These are phyloP conservation scores for Kurtzmaniella fragi DNA, from an alignment of 805 yeast genomes.

Conservation along the genomic window DNA sequence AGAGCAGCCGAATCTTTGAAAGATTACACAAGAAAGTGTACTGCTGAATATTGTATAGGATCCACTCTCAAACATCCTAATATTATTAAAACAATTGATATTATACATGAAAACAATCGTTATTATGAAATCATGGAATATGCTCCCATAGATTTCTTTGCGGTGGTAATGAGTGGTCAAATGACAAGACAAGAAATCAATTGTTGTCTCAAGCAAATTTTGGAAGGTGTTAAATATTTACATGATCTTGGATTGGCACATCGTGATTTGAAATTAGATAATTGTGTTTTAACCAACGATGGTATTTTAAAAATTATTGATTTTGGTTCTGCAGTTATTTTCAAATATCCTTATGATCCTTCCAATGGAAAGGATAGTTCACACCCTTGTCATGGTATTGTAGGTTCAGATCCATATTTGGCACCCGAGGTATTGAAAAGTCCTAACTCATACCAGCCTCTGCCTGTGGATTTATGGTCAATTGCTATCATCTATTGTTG, in stretches of 20 bases:
- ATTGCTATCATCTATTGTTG: conserved; percentile 81
- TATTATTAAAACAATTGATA: conserved; percentile 74
- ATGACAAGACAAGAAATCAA: conserved; percentile 79
- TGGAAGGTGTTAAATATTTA: conserved; percentile 66
- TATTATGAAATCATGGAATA: conserved; percentile 92
- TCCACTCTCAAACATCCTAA: conserved; percentile 79
- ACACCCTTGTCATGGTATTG: conserved; percentile 72
- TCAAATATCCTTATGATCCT: conserved; percentile 70
- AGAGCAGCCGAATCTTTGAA: conserved; percentile 69
- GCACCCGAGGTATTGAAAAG: conserved; percentile 83
- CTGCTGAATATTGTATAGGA: conserved; percentile 91
- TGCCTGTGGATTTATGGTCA: conserved; percentile 80
- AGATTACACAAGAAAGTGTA: conserved; percentile 87
- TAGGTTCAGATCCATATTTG: conserved; percentile 82
- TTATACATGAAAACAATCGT: conserved; percentile 63
- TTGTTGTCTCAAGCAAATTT: conserved; percentile 72
- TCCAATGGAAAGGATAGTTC: conserved; percentile 47
- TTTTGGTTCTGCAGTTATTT: conserved; percentile 81
- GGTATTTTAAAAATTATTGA: conserved; percentile 78
- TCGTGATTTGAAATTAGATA: conserved; percentile 76
- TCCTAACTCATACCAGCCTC: conserved; percentile 61
- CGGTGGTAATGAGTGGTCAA: conserved; percentile 81
- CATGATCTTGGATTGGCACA: conserved; percentile 80
- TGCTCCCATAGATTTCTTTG: conserved; percentile 81
- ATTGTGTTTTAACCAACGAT: conserved; percentile 69